Base-by-base conservation (phyloP, 2,329 filamentous ascomycete species). In the Colletotrichum sp. region DNA sequence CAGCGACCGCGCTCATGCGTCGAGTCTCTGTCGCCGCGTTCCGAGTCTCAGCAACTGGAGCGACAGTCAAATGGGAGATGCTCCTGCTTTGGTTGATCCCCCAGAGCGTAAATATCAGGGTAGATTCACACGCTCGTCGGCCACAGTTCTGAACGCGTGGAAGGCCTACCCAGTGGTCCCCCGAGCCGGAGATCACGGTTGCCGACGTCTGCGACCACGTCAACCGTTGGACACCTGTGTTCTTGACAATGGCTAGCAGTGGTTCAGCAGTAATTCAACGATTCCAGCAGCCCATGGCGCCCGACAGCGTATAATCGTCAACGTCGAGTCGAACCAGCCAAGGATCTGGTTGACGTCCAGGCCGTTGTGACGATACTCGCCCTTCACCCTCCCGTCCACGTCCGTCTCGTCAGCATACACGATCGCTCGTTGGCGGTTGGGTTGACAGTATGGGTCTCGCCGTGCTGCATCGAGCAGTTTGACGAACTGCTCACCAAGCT, bases 31-130 rank as follows among this genome's bases (percentile, higher is more conserved):
- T 1, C 6, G 0, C 13, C 6, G 34, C 34, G 3, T 36, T 36
- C 34, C 34, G 13, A 36, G 34, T 36, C 34, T 36, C 13, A 15
- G 34, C 13, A 36, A 1, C 34, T 1, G 13, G 34, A 36, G 34
- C 34, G 34, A 36, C 34, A 3, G 34, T 36, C 34, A 36, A 36
- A 36, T 36, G 2, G 34, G 34, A 36, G 34, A 36, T 36, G 0
- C 1, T 36, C 1, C 13, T 36, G 2, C 34, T 36, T 36, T 15
- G 1, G 13, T 36, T 36, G 34, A 36, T 1, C 34, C 13, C 0
- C 0, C 13, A 36, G 6, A 36, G 6, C 1, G 34, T 36, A 36
- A 15, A 15, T 36, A 3, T 0, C 13, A 36, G 34, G 34, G 34
- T 3, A 4, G 34, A 36, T 36, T 36, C 0, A 36, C 34, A 36